Conservation (phyloP, 805 yeast genomes). For the Nakazawaea laoshanensis region DNA sequence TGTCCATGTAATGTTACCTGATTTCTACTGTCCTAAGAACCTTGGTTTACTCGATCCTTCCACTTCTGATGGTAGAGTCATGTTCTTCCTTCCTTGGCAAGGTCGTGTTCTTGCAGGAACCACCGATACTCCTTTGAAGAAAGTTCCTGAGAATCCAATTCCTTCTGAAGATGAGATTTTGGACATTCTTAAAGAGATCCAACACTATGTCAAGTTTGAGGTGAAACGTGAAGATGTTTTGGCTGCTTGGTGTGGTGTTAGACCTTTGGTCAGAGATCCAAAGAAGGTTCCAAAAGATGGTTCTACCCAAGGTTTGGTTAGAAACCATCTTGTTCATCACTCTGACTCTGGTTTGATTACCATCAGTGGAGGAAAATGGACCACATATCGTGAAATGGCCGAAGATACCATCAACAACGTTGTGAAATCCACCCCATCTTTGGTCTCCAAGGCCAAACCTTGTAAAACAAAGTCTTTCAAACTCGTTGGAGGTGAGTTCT, state of each 20-base stretch:
- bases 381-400: constrained; percentile 97
- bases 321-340: constrained; percentile 75
- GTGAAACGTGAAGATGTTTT: constrained; percentile 85
- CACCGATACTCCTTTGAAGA: constrained; percentile 79
- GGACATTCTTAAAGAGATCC: constrained; percentile 80
- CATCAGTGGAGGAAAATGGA: constrained; percentile 97
- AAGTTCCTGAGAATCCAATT: constrained; percentile 66
- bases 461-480: constrained; percentile 47
- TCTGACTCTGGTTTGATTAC: constrained; percentile 68
- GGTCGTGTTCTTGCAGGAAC: constrained; percentile 96
- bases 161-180: constrained; percentile 86
- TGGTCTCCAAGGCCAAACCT: constrained; percentile 24
- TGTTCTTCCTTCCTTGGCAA: constrained; percentile 98
- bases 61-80: constrained; percentile 91
- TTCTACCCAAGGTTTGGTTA: constrained; percentile 81
- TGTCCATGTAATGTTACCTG: constrained; percentile 88
- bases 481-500: constrained; percentile 77
- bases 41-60: constrained; percentile 88
- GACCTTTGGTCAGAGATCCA: constrained; percentile 90
- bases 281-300: constrained; percentile 34
- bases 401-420: constrained; percentile 82
- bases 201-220: constrained; percentile 82
- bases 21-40: constrained; percentile 79
- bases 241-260: constrained; percentile 95
- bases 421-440: constrained; percentile 35